These are phyloP conservation scores for Acrocalymma vagum DNA, from an alignment of 2,329 filamentous ascomycete genomes.

Conservation along the genomic window DNA sequence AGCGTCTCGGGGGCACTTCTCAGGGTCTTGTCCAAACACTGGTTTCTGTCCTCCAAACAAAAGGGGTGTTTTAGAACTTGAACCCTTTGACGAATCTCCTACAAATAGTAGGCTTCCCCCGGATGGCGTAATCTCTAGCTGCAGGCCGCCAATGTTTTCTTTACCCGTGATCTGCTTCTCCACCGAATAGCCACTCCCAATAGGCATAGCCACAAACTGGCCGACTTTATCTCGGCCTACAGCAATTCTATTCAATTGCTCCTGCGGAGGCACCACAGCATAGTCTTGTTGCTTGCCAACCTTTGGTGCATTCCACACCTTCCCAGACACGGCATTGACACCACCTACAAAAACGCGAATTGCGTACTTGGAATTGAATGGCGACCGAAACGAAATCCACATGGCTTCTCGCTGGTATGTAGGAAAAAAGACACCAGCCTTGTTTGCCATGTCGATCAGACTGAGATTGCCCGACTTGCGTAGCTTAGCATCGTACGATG, in stretches of 20 bases:
- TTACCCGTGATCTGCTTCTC: slow-evolving; percentile 57
- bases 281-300: slow-evolving; percentile 50
- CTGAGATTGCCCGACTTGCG: no score
- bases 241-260: slow-evolving; percentile 55
- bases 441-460: slow-evolving; percentile 44
- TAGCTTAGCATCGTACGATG: slow-evolving; percentile 38
- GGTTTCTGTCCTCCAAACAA: not conserved
- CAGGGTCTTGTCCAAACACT: slow-evolving; percentile 49
- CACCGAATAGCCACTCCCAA: slow-evolving; percentile 53
- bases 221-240: slow-evolving; percentile 46
- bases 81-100: no score
- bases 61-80: slow-evolving; percentile 4
- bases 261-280: slow-evolving; percentile 49
- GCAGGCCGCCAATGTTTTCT: slow-evolving; percentile 53
- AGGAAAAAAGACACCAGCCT: slow-evolving; percentile 57
- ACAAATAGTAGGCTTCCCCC: no score
- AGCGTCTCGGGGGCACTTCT: slow-evolving; percentile 70
- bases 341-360: slow-evolving; percentile 52
- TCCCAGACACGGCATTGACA: slow-evolving; percentile 54
- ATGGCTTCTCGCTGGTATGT: slow-evolving; percentile 58
- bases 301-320: slow-evolving; percentile 29
- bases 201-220: slow-evolving; percentile 60
- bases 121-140: slow-evolving; percentile 55
- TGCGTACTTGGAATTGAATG: slow-evolving; percentile 31
- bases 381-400: slow-evolving; percentile 49